Conservation (phyloP, 805 yeast genomes). For the Pichia sporocuriosa region DNA sequence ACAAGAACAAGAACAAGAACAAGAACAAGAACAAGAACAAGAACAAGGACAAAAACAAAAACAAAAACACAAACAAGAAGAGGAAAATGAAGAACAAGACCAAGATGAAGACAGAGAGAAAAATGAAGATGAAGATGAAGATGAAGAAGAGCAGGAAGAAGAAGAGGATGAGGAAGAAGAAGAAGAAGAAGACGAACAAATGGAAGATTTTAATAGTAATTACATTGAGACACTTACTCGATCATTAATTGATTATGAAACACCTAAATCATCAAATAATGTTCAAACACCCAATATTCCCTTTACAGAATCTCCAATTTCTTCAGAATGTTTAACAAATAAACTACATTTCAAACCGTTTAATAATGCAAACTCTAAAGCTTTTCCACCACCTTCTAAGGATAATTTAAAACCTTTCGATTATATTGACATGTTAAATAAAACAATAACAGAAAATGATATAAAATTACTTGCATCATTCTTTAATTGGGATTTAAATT, state of each 20-base stretch:
- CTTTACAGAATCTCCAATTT: no score
- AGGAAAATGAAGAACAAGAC: not conserved
- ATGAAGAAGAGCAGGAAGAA: slow-evolving; percentile 5
- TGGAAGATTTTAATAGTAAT: slow-evolving; percentile 15
- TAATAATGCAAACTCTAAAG: slow-evolving; percentile 1
- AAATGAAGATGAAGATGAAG: not conserved
- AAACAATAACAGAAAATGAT: slow-evolving; percentile 23
- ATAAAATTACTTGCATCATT: slow-evolving; percentile 24
- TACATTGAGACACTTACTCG: slow-evolving; percentile 21
- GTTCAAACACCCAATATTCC: slow-evolving; percentile 1
- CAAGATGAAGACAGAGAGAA: not conserved
- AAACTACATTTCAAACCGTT: slow-evolving; percentile 1
- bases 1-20: not conserved
- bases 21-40: not conserved
- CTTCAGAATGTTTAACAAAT: not conserved
- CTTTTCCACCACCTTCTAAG: slow-evolving; percentile 7
- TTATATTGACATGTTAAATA: slow-evolving; percentile 24
- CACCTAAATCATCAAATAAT: not conserved
- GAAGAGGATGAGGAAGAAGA: slow-evolving; percentile 3
- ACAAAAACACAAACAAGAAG: not conserved
- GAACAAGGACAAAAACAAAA: not conserved
- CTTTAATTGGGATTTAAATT: slow-evolving; percentile 26
- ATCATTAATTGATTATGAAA: slow-evolving; percentile 13
- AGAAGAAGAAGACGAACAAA: slow-evolving; percentile 4
- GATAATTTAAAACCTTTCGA: slow-evolving; percentile 16